Conservation (phyloP, 176 grass and related monocot species). For the Pontederia crassipes region DNA sequence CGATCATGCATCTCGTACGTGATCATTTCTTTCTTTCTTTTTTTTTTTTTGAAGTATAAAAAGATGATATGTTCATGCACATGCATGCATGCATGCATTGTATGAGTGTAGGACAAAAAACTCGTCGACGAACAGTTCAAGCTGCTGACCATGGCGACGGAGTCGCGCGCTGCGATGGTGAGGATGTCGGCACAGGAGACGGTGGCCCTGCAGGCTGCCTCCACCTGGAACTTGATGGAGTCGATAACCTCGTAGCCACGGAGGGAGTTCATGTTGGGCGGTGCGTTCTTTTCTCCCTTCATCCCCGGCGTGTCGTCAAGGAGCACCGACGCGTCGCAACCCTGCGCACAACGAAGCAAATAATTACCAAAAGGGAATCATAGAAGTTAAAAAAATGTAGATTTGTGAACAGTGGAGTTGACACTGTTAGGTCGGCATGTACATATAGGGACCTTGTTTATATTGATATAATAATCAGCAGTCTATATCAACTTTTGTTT, state of each 20-base stretch:
- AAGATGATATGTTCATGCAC: too few relatives aligned
- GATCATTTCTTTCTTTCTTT: not conserved
- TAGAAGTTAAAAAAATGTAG: too few relatives aligned
- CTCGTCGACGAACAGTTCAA: not conserved
- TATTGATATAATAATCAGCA: too few relatives aligned
- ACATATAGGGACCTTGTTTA: too few relatives aligned
- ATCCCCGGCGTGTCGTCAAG: not conserved
- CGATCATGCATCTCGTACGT: not conserved
- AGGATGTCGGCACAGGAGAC: conserved; percentile 21
- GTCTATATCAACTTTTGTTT: too few relatives aligned
- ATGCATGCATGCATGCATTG: too few relatives aligned
- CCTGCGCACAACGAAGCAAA: not conserved
- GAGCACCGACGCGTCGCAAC: not conserved
- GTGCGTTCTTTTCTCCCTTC: not conserved
- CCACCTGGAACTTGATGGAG: conserved; percentile 5
- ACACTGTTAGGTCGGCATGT: too few relatives aligned
- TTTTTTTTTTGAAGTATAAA: too few relatives aligned
- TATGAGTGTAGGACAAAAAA: too few relatives aligned
- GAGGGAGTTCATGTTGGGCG: conserved; percentile 6
- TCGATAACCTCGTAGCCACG: conserved; percentile 13
- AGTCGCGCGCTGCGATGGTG: conserved; percentile 7
- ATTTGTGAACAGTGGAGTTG: too few relatives aligned
- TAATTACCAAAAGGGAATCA: too few relatives aligned
- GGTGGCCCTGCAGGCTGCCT: conserved; percentile 33
- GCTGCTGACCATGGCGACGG: not conserved